Evolutionary conservation across 371 early-diverging fungal species (phyloP).

Genomic region (Lichtheimia hyalospora): DNA sequence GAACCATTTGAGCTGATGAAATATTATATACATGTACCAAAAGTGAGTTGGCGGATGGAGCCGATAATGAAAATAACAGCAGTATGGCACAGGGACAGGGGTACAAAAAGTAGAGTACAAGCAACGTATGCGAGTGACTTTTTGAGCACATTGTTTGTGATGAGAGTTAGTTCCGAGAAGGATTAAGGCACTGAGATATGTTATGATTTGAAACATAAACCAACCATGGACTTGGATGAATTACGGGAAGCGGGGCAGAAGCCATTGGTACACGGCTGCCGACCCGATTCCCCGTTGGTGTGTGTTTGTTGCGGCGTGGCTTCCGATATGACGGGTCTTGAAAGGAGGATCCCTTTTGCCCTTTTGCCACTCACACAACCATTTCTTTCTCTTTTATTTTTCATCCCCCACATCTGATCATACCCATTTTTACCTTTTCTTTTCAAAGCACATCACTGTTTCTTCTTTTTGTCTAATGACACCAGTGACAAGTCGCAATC

Average conservation of each 20-base stretch:
- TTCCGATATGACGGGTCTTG: not conserved
- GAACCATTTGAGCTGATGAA: too few relatives aligned
- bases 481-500: conserved; percentile 11
- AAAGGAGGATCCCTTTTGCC: conserved; percentile 1
- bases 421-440: conserved; percentile 1
- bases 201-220: conserved; percentile 1
- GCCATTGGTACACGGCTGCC: not conserved
- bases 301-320: not conserved
- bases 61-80: too few relatives aligned
- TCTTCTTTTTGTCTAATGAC: not conserved
- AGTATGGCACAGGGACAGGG: too few relatives aligned
- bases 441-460: not conserved
- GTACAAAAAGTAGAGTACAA: too few relatives aligned
- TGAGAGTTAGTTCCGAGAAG: not conserved
- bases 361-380: conserved; percentile 7
- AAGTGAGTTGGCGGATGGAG: too few relatives aligned
- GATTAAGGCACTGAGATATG: not conserved
- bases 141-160: too few relatives aligned
- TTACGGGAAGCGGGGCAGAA: conserved; percentile 1
- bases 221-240: not conserved
- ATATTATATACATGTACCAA: too few relatives aligned
- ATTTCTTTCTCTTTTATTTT: conserved; percentile 7
- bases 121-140: too few relatives aligned
- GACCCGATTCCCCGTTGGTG: conserved; percentile 1
- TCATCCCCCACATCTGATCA: conserved; percentile 2